A percentile compares a stretch with the other conserved stretches of the same genome.
Conservation (phyloP, 148 eudicot genomes). For the Arbutus unedo region DNA sequence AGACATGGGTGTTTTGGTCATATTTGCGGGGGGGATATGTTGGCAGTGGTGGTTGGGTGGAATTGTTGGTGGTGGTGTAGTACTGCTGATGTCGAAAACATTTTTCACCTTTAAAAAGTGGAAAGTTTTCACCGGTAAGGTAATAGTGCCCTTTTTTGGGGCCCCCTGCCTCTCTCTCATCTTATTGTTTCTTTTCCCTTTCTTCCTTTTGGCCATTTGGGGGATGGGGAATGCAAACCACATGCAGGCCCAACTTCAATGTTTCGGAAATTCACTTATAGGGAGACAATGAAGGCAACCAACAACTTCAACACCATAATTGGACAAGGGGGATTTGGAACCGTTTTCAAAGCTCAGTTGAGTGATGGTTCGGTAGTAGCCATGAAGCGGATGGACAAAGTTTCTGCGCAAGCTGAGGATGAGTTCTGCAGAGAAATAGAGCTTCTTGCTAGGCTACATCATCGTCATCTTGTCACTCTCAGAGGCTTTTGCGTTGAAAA, state of each 20-base stretch:
- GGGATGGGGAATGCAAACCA: slow-evolving; percentile 15
- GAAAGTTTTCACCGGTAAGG: neutral
- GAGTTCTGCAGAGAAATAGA: slow-evolving; percentile 93
- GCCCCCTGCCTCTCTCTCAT: neutral
- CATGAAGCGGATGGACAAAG: slow-evolving; percentile 79
- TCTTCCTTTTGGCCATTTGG: neutral
- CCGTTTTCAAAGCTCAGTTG: slow-evolving; percentile 79
- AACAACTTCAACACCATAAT: slow-evolving; percentile 62
- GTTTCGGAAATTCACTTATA: slow-evolving; percentile 71
- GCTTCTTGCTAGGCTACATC: slow-evolving; percentile 89
- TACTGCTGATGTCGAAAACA: neutral
- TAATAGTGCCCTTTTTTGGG: neutral
- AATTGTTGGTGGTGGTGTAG: neutral
- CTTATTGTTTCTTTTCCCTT: neutral
- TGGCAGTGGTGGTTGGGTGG: neutral
- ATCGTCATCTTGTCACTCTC: slow-evolving; percentile 94
- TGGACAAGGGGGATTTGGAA: slow-evolving; percentile 95
- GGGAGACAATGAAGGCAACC: slow-evolving; percentile 84
- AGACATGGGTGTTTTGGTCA: neutral
- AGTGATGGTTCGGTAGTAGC: slow-evolving; percentile 70
- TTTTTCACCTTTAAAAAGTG: neutral
- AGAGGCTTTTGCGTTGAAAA: slow-evolving; percentile 81
- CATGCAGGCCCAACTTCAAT: slow-evolving; percentile 63
- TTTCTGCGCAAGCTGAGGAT: slow-evolving; percentile 85
- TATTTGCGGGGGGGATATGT: neutral